Evolutionary conservation across 163 green algal genomes (phyloP), one percentile per base, ranked within the genome.

Genomic region (Volvox carteri): DNA sequence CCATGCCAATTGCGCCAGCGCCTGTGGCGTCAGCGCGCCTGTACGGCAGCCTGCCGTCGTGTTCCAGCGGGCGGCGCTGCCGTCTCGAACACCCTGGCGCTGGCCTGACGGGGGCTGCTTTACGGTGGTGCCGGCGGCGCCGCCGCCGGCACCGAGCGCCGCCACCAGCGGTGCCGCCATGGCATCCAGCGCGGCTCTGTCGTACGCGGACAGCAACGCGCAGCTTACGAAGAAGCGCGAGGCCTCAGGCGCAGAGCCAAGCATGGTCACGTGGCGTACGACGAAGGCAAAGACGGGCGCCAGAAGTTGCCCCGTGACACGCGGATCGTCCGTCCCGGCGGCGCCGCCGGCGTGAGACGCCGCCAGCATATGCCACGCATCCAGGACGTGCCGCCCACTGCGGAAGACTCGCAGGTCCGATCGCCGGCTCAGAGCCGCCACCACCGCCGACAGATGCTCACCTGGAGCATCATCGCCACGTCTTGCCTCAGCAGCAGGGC

Each of bases 301-400:
- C 78, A 76, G 42, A 42, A 76, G 41, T 39, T 33, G 19, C 5
- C 8, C 37, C 6, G 35, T 44, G 39, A 86, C 39, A 37, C 56
- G 37, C n/a, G 39, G 56, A 39, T 75, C 78, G 16, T 44, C 56
- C 30, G 39, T n/a, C 18, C 23, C 83, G 23, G 25, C 11, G 42
- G 35, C 37, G 30, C 33, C 83, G 30, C 60, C 83, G n/a, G 37
- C 30, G n/a, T 65, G 65, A 46, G 83, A 67, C 50, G 83, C 83
- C 67, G 83, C 83, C 48, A 88, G 83, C 68, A 39, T 12, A 28
- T 88, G 83, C 83, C 83, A 88, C 2, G 37, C 68, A 67, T 56
- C 50, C 25, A 88, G 37, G 9, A 88, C 33, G 14, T 52, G 35
- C 44, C 6, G 12, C 33, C 21, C 46, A 48, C 28, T 44, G 46